Evolutionary conservation across 805 yeast genomes (phyloP).

Genomic region (Kodamaea neixiangensis): DNA sequence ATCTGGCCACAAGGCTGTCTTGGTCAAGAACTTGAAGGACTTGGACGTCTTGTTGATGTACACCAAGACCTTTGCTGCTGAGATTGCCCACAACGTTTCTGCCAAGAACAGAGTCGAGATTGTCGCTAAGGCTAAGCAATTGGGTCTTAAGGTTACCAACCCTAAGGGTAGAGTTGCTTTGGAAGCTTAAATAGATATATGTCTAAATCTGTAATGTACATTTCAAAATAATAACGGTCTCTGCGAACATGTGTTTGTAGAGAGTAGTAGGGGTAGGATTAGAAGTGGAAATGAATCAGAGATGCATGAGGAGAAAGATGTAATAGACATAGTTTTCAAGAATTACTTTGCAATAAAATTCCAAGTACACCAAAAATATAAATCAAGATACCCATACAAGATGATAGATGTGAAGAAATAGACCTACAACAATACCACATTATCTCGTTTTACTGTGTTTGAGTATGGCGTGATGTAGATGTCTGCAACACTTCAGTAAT

Average conservation of each 20-base stretch:
- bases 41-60: constrained; percentile 94
- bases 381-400: no score
- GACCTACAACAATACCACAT: no score
- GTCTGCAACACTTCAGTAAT: no score
- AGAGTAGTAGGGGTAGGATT: no score
- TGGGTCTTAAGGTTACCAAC: constrained; percentile 98
- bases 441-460: no score
- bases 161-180: constrained; percentile 98
- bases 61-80: constrained; percentile 99
- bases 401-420: no score
- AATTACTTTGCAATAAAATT: no score
- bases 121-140: constrained; percentile 95
- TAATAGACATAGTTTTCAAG: no score
- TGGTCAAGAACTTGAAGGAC: constrained; percentile 90
- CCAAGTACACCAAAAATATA: no score
- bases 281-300: no score
- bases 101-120: constrained; percentile 97
- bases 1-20: constrained; percentile 97
- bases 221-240: background rate
- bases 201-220: constrained; percentile 10
- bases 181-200: constrained; percentile 72
- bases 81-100: constrained; percentile 98
- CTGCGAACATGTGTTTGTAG: background rate
- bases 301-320: no score
- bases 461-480: no score